Evolutionary conservation across 1,139 yeast species (phyloP).

Genomic region (Suhomyces bolitotheri): DNA sequence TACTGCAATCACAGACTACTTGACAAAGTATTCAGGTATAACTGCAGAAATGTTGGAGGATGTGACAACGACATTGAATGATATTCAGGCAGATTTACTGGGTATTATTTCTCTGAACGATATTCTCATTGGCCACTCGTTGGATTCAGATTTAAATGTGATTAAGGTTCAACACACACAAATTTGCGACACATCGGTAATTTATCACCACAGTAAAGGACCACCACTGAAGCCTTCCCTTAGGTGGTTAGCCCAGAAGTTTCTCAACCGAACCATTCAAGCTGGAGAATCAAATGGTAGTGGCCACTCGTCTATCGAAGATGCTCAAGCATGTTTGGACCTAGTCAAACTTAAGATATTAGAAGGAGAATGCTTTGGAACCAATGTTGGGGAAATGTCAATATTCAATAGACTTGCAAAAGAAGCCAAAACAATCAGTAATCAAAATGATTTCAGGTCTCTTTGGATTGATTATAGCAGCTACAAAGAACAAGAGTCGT

Average conservation of each 20-base stretch:
- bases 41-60: slow-evolving; percentile 63
- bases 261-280: slow-evolving; percentile 64
- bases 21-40: slow-evolving; percentile 84
- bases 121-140: slow-evolving; percentile 69
- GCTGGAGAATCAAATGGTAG: slow-evolving; percentile 44
- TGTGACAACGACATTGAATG: slow-evolving; percentile 65
- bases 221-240: slow-evolving; percentile 79
- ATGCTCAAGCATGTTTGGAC: slow-evolving; percentile 78
- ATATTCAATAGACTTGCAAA: slow-evolving; percentile 28
- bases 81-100: slow-evolving; percentile 62
- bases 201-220: slow-evolving; percentile 75
- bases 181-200: slow-evolving; percentile 67
- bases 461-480: slow-evolving; percentile 40
- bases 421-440: slow-evolving; percentile 3
- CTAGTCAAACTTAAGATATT: slow-evolving; percentile 66
- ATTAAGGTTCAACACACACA: slow-evolving; percentile 59
- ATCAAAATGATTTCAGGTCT: slow-evolving; percentile 25
- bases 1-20: slow-evolving; percentile 71
- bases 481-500: slow-evolving; percentile 14
- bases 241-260: slow-evolving; percentile 60
- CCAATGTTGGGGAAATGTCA: slow-evolving; percentile 38
- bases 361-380: slow-evolving; percentile 69
- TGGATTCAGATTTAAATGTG: slow-evolving; percentile 67
- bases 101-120: slow-evolving; percentile 50
- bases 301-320: slow-evolving; percentile 90